phyloP scores from a whole-genome alignment of 2,329 filamentous ascomycete species.

The Pseudogymnoascus sp. region DNA sequence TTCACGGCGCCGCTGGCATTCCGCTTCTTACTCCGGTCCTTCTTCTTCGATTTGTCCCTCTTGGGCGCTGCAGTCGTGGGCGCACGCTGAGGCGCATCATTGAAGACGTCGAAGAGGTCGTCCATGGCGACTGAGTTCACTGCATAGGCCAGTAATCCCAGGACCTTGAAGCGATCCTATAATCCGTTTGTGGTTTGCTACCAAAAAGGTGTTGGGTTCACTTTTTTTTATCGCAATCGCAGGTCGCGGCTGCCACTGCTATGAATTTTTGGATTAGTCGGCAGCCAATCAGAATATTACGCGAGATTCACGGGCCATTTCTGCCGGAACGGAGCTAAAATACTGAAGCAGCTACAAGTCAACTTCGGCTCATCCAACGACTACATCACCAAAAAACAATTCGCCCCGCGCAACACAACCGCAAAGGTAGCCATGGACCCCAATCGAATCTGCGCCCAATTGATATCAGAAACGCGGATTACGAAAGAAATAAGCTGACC shows the following conservation, averaged over 20 bases:
- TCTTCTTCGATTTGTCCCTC: constrained; percentile 40
- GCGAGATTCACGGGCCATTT: constrained; percentile 2
- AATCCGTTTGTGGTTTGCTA: background rate
- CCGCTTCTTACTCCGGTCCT: constrained; percentile 71
- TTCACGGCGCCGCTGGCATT: constrained; percentile 76
- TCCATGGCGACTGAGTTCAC: constrained; percentile 46
- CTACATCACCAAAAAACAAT: constrained; percentile 11
- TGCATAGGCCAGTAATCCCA: constrained; percentile 6
- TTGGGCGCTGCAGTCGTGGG: constrained; percentile 26
- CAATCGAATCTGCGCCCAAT: constrained; percentile 28
- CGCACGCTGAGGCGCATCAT: constrained; percentile 52
- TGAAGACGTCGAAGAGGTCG: constrained; percentile 77
- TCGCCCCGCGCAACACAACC: constrained; percentile 5
- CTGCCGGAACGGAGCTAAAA: constrained; percentile 1
- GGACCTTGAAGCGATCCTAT: constrained; percentile 5
- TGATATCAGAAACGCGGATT: constrained; percentile 27
- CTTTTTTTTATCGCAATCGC: constrained; percentile 10
- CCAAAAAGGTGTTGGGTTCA: background rate
- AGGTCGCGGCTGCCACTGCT: constrained; percentile 1
- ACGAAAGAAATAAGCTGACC: constrained; percentile 14
- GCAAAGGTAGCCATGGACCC: constrained; percentile 10
- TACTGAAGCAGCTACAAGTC: constrained; percentile 2
- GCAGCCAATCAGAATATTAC: constrained; percentile 7
- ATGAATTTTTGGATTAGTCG: constrained; percentile 7
- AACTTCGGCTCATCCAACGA: constrained; percentile 13